These are phyloP conservation scores for Trypanosoma theileri DNA, from an alignment of 208 protist genomes.

Conservation along the genomic window DNA sequence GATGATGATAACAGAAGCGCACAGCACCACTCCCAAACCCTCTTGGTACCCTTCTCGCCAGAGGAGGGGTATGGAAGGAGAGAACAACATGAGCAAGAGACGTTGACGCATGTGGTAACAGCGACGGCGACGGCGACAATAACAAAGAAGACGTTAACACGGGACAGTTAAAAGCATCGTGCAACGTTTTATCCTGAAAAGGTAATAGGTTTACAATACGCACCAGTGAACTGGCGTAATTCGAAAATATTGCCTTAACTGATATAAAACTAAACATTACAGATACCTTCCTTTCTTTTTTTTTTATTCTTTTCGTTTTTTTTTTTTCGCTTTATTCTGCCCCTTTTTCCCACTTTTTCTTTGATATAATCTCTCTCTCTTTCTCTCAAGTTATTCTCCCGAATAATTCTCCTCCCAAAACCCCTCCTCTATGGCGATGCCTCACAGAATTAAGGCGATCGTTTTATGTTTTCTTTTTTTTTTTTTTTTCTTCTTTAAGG, in stretches of 20 bases:
- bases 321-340: slow-evolving; percentile 3
- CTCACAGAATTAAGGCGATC: too few relatives aligned
- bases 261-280: slow-evolving; percentile 3
- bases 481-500: too few relatives aligned
- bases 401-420: too few relatives aligned
- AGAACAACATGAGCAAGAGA: neutral
- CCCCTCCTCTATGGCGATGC: too few relatives aligned
- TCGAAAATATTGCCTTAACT: neutral
- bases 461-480: too few relatives aligned
- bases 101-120: neutral
- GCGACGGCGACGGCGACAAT: neutral
- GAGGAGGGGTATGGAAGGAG: slow-evolving; percentile 15
- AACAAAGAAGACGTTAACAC: neutral
- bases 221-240: neutral
- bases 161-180: neutral
- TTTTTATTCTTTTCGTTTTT: slow-evolving; percentile 7
- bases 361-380: neutral
- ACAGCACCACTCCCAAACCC: neutral
- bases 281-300: slow-evolving; percentile 1
- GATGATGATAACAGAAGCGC: neutral
- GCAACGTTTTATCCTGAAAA: neutral
- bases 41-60: neutral
- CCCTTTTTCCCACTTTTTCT: neutral
- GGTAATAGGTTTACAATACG: neutral
- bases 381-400: neutral